phyloP scores from a whole-genome alignment of 352 stramenopile genomes.

The Nothophytophthora sp. region DNA sequence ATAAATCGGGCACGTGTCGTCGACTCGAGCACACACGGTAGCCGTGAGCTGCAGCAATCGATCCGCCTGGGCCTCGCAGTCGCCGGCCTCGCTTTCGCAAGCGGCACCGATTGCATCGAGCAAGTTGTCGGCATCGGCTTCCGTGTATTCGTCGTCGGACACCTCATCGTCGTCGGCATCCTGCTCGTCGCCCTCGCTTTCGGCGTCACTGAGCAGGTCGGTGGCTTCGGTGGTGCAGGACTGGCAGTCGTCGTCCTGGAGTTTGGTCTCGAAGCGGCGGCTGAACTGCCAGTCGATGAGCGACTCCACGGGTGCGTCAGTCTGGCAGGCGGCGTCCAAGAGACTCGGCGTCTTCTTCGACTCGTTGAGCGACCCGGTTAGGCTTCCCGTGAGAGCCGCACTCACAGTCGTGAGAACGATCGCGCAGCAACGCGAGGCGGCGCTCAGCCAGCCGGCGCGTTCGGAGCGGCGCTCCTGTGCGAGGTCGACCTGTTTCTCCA shows the following conservation, averaged over 20 bases:
- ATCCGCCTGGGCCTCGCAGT: constrained; percentile 38
- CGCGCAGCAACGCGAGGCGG: constrained; percentile 2
- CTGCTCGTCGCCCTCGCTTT: constrained; percentile 26
- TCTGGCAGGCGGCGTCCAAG: constrained; percentile 15
- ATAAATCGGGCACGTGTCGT: constrained; percentile 21
- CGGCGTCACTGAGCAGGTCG: constrained; percentile 42
- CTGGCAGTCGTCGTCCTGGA: constrained; percentile 23
- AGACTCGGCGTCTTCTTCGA: constrained; percentile 7
- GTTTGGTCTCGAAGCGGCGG: constrained; percentile 7
- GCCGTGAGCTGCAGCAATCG: constrained; percentile 22
- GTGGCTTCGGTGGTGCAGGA: constrained; percentile 55
- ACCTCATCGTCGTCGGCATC: constrained; percentile 23
- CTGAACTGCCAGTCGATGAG: constrained; percentile 8
- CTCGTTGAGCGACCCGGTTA: constrained; percentile 9
- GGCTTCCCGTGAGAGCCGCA: constrained; percentile 12
- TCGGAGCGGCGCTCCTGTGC: neutral
- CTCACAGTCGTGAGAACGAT: constrained; percentile 13
- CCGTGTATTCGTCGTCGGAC: constrained; percentile 18
- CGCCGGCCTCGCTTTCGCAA: constrained; percentile 17
- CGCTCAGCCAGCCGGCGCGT: constrained; percentile 6
- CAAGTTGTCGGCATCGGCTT: constrained; percentile 11
- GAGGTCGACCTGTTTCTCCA: constrained; percentile 24
- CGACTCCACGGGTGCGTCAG: constrained; percentile 9
- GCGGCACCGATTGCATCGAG: constrained; percentile 9
- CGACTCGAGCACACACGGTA: constrained; percentile 2